Percentiles rank a stretch among this genome's conserved stretches.
These are phyloP conservation scores for Verticillium klebahnii DNA, from an alignment of 2,329 filamentous ascomycete species.

Conservation along the genomic window DNA sequence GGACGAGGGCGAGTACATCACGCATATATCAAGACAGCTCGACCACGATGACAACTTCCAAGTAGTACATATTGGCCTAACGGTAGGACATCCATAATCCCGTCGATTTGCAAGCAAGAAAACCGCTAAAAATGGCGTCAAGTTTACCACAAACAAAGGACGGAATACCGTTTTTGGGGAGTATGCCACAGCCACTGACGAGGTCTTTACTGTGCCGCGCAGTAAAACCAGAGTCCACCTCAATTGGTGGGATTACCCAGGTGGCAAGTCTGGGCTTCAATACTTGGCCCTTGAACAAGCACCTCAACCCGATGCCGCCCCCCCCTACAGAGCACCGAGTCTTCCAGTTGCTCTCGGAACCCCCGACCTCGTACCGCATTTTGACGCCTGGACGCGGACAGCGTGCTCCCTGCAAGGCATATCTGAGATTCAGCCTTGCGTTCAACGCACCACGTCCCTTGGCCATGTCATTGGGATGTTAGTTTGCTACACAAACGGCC, in stretches of 20 bases:
- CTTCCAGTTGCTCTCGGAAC: background rate
- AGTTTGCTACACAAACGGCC: background rate
- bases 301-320: background rate
- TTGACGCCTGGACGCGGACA: background rate
- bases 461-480: background rate
- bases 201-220: background rate
- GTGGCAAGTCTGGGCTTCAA: background rate
- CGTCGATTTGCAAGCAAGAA: background rate
- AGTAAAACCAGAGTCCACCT: background rate
- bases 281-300: background rate
- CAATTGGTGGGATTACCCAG: background rate
- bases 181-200: background rate
- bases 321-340: background rate
- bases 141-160: constrained; percentile 1
- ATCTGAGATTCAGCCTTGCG: background rate
- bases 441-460: background rate
- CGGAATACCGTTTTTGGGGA: background rate
- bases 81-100: no score
- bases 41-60: background rate
- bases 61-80: background rate
- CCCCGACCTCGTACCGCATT: no score
- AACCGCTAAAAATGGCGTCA: background rate
- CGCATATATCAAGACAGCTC: background rate
- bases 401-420: background rate
- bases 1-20: constrained; percentile 1